Evolutionary conservation across 1,139 yeast species (phyloP), one percentile per base, ranked within the genome.

Genomic region (Candida pseudocylindracea): DNA sequence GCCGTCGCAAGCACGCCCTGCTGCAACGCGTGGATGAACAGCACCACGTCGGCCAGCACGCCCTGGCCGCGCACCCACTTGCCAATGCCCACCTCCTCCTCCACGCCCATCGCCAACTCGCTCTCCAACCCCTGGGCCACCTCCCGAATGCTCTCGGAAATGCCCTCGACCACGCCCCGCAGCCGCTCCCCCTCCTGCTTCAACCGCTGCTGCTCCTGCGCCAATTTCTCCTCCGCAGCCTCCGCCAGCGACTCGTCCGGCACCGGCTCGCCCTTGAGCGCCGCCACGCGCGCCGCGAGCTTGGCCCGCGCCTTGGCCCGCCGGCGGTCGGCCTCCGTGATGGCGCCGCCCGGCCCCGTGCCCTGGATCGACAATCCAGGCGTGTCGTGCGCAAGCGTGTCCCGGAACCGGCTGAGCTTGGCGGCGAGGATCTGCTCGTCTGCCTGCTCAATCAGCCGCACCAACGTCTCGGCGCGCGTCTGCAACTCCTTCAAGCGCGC

Each of bases 11-110:
- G 3, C 26, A 25, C 10, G 3, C 10, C 10, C 8, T 3, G 20
- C 28, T 33, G 35, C 45, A 80, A 55, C 29, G 63, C 62, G 33
- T 55, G 55, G 38, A 88, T 71, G 40, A 88, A 72, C 15, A 59
- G 60, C 36, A 63, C 63, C 29, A 83, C 91, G 32, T 68, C 59
- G 2, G 39, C 63, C 20, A 69, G 65, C 15, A 83, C 70, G 24
- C 91, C 93, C 36, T 72, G 57, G 10, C 94, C 96, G 33, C 71
- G 65, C 41, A 80, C 94, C 91, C 92, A 88, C 44, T 76, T 74
- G 24, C 68, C 61, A 30, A 66, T 62, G 8, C 75, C 79, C 27
- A 68, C 57, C 37, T 67, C 69, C 31, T 59, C 59, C 27, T 57
- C 54, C 24, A 50, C 52, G 8, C 63, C 53, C 2, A 62, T 52